phyloP scores from a whole-genome alignment of 1,284 basidiomycete species.

The Trichosporon coremiiforme region DNA sequence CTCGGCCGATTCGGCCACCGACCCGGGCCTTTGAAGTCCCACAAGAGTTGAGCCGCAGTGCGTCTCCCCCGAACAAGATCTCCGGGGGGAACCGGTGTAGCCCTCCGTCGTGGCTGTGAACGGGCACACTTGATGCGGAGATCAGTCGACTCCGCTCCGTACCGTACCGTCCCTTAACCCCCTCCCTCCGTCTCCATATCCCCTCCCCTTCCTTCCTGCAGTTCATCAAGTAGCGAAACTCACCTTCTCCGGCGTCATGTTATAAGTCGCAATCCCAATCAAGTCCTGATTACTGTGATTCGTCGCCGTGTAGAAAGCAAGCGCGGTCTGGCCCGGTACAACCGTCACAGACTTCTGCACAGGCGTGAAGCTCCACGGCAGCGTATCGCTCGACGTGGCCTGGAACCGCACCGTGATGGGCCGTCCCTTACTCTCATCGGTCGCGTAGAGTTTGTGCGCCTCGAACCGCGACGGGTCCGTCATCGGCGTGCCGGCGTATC shows the following conservation, averaged over 20 bases:
- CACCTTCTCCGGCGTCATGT: slow-evolving; percentile 65
- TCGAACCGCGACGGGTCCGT: slow-evolving; percentile 79
- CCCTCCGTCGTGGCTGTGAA: too few species aligned
- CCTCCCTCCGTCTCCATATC: too few species aligned
- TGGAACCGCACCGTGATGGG: slow-evolving; percentile 92
- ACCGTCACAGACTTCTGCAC: slow-evolving; percentile 88
- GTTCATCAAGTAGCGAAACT: slow-evolving; percentile 19
- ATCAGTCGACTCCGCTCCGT: too few species aligned
- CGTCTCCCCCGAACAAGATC: too few species aligned
- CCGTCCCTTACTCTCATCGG: slow-evolving; percentile 65
- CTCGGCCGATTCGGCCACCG: too few species aligned
- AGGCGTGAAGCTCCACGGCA: slow-evolving; percentile 92
- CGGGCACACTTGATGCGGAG: too few species aligned
- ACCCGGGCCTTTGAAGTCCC: too few species aligned
- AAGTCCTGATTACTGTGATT: slow-evolving; percentile 84
- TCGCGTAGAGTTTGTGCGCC: slow-evolving; percentile 76
- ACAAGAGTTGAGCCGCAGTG: too few species aligned
- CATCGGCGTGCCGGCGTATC: slow-evolving; percentile 92
- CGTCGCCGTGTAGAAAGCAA: slow-evolving; percentile 95
- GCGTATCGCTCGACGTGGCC: slow-evolving; percentile 80
- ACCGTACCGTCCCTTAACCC: too few species aligned
- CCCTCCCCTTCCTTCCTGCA: too few species aligned
- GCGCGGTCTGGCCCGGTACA: slow-evolving; percentile 90
- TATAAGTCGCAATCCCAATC: slow-evolving; percentile 98
- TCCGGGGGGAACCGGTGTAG: too few species aligned